Conservation (phyloP, 2,329 filamentous ascomycete genomes). For the Fusarium heterosporum region DNA sequence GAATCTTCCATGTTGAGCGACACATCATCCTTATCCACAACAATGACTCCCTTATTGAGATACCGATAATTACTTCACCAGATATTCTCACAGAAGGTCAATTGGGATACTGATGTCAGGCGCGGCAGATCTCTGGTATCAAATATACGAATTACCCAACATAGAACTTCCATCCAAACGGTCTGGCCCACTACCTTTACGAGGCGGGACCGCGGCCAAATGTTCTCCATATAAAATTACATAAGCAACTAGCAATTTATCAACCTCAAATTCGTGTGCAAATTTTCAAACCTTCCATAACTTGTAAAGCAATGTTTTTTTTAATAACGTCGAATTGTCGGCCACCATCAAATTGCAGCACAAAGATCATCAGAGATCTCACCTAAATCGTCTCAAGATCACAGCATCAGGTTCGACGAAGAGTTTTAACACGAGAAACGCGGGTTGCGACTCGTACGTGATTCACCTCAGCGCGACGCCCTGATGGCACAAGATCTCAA, state of each 20-base stretch:
- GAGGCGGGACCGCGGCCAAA: background rate
- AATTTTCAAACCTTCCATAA: constrained; percentile 33
- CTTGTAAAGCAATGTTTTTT: background rate
- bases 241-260: constrained; percentile 33
- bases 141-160: background rate
- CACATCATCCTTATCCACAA: too few species aligned
- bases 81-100: too few species aligned
- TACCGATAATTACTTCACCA: too few species aligned
- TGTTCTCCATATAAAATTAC: constrained; percentile 24
- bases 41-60: too few species aligned
- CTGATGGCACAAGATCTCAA: constrained; percentile 26
- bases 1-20: background rate
- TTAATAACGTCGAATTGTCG: background rate
- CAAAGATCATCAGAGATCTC: background rate
- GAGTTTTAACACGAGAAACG: constrained; percentile 13
- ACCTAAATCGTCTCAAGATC: constrained; percentile 10
- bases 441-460: constrained; percentile 6
- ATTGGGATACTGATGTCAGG: too few species aligned
- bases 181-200: background rate
- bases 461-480: constrained; percentile 6
- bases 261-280: constrained; percentile 15
- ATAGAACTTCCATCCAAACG: background rate
- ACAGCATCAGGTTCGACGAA: background rate
- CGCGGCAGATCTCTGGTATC: background rate
- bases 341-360: constrained; percentile 3